Evolutionary conservation across 768 basidiomycete genomes (phyloP), one percentile per base, ranked within the genome.

Genomic region (Lenzites betulinus): DNA sequence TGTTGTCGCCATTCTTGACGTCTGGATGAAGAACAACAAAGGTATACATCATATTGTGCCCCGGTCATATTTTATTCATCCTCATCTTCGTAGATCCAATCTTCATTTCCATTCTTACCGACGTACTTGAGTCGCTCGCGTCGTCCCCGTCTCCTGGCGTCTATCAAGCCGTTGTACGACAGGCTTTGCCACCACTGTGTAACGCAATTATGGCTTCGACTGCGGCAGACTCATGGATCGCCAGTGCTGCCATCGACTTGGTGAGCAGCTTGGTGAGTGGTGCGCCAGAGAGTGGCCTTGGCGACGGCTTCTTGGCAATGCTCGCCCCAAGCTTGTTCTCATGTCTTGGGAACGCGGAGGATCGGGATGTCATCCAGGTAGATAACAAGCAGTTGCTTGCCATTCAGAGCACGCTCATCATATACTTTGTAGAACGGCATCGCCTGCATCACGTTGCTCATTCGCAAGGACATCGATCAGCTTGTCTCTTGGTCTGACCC

Each of bases 21-120:
- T 92, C 22, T 98, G 94, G 94, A 79, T 83, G 44, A 89, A 88
- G 70, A 94, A 93, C 64, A 90, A 85, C 68, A 92, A 88, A 79
- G 95, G 95, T 92, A 11, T n/a, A n/a, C n/a, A n/a, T n/a, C n/a
- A n/a, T n/a, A n/a, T n/a, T n/a, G n/a, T n/a, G n/a, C n/a, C n/a
- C n/a, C n/a, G n/a, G n/a, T 33, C 22, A 36, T 23, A 9, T 20
- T 23, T 42, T 39, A 36, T 13, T 5, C 36, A 20, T 28, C 23
- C 50, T 38, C 47, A 11, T 15, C 77, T 22, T 64, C n/a, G n/a
- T n/a, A 89, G 97, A 99, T 75, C 95, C 95, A 0, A 86, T 98
- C 55, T 87, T 95, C 69, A 80, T 92, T 22, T 92, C 93, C 1
- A 87, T 95, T 50, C 80, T 95, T 49, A 85, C 87, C 42, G 93